A percentile compares a stretch with the other conserved stretches of the same genome.
Conservation (phyloP, 164 flowering plant species). For the Berberis thunbergii region DNA sequence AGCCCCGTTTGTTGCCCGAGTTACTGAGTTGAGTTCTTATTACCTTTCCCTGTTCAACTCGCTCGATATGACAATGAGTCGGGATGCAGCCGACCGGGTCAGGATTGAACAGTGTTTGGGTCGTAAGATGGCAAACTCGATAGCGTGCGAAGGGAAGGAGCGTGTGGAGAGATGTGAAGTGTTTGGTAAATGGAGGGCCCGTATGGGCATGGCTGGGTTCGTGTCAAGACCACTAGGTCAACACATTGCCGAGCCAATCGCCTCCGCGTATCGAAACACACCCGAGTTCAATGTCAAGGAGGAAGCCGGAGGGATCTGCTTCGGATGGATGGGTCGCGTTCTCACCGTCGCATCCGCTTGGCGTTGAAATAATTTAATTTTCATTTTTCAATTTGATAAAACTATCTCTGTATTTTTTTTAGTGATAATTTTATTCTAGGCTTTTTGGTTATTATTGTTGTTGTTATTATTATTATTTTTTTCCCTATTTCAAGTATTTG, state of each 20-base stretch:
- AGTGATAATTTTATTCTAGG: no score
- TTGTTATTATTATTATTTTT: no score
- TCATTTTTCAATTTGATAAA: no score
- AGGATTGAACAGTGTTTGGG: conserved; percentile 55
- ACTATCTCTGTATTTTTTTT: no score
- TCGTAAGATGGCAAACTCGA: conserved; percentile 52
- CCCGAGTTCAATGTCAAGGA: conserved; percentile 56
- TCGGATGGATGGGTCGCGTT: conserved; percentile 76
- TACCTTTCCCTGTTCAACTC: conserved; percentile 69
- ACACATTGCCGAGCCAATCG: conserved; percentile 38
- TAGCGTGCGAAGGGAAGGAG: conserved; percentile 78
- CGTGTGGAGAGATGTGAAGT: conserved; percentile 86
- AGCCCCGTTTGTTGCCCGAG: conserved; percentile 58
- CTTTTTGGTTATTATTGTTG: no score
- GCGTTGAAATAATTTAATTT: conserved; percentile 29
- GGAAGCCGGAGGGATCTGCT: conserved; percentile 59
- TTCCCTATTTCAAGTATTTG: no score
- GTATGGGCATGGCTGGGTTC: conserved; percentile 96
- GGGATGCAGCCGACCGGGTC: conserved; percentile 33
- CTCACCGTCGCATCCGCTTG: conserved; percentile 88
- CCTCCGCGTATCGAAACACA: conserved; percentile 31
- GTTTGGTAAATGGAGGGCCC: conserved; percentile 91
- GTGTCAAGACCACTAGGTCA: conserved; percentile 34
- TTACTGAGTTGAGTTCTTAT: conserved; percentile 41
- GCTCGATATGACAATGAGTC: conserved; percentile 38